Conservation (phyloP, 164 flowering plant genomes). For the Tinospora cordifolia region DNA sequence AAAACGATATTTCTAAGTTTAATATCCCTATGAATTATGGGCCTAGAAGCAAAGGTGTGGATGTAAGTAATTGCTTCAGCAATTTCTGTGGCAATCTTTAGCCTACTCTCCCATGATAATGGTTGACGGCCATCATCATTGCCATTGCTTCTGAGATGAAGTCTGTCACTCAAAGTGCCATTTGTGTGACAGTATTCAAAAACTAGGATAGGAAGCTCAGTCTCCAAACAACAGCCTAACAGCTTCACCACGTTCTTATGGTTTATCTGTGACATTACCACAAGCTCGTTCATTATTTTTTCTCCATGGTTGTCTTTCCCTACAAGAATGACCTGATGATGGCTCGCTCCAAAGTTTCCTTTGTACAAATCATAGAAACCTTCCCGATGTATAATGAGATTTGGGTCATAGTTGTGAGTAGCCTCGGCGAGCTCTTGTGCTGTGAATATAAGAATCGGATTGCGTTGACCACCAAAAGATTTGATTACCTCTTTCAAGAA, state of each 20-base stretch:
- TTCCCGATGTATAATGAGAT: too few relatives aligned
- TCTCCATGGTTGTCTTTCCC: too few relatives aligned
- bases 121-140: not conserved
- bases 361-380: too few relatives aligned
- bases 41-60: conserved; percentile 8
- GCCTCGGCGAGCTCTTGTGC: conserved; percentile 11
- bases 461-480: not conserved
- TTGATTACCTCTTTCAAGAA: not conserved
- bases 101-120: conserved; percentile 6
- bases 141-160: too few relatives aligned
- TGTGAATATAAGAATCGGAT: conserved; percentile 10
- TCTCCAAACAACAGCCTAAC: conserved; percentile 21
- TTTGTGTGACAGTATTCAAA: conserved; percentile 5
- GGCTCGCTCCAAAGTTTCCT: too few relatives aligned
- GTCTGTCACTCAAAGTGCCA: not conserved
- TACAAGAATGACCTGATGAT: too few relatives aligned
- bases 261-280: conserved; percentile 12
- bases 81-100: too few relatives aligned
- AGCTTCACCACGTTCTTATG: conserved; percentile 16
- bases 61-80: conserved; percentile 10
- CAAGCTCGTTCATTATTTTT: not conserved
- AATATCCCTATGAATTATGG: conserved; percentile 9
- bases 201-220: conserved; percentile 6
- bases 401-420: conserved; percentile 3
- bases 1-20: conserved; percentile 9